Evolutionary conservation across 2,329 filamentous ascomycete genomes (phyloP).

Genomic region (Paradendryphiella salina): DNA sequence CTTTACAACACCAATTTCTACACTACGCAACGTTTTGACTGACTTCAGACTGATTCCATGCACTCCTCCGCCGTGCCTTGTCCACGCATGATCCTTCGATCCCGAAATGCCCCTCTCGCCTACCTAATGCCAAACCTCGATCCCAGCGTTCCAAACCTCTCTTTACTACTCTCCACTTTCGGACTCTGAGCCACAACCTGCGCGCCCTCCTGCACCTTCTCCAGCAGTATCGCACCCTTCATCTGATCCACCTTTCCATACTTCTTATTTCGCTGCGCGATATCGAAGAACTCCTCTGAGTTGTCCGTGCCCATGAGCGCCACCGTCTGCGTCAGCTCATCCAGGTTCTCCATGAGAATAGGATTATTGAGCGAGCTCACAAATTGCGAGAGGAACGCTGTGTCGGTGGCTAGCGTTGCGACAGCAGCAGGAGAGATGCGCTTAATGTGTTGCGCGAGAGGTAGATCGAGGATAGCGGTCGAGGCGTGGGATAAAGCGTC

Average conservation of each 20-base stretch:
- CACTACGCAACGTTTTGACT: too few relatives aligned
- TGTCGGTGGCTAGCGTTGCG: constrained; percentile 77
- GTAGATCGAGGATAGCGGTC: constrained; percentile 78
- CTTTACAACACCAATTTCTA: too few relatives aligned
- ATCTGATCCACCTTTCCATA: constrained; percentile 90
- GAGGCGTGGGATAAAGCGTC: constrained; percentile 91
- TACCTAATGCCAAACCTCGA: constrained; percentile 39
- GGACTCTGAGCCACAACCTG: constrained; percentile 42
- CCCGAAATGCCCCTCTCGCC: neutral
- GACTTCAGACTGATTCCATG: too few relatives aligned
- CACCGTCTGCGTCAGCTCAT: constrained; percentile 92
- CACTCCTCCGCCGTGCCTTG: too few relatives aligned
- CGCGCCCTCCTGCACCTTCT: constrained; percentile 63
- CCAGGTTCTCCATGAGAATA: constrained; percentile 85
- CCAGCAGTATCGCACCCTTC: constrained; percentile 84
- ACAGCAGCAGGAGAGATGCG: constrained; percentile 88
- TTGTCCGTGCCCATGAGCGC: constrained; percentile 84
- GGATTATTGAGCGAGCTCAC: constrained; percentile 84
- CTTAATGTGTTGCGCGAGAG: constrained; percentile 76
- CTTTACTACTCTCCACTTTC: constrained; percentile 31
- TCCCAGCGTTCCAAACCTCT: constrained; percentile 43
- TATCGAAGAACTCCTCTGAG: constrained; percentile 96
- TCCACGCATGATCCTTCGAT: too few relatives aligned
- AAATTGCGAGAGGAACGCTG: constrained; percentile 80
- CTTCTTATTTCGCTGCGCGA: constrained; percentile 85